Conservation (phyloP, 345 rosid species). For the Syzygium aromaticum region DNA sequence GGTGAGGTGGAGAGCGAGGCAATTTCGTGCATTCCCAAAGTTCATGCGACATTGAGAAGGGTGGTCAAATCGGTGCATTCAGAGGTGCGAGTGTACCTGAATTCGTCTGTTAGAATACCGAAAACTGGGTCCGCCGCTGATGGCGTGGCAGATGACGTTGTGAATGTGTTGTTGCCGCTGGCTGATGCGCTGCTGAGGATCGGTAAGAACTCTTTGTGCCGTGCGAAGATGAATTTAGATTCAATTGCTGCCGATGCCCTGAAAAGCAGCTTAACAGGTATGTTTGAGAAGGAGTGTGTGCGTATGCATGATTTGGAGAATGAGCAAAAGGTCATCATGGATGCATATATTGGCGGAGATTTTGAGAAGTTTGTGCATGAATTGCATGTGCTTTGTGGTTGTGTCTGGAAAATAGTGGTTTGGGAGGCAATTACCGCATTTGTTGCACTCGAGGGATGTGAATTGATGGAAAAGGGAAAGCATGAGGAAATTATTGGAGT, state of each 20-base stretch:
- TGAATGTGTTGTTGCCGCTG: conserved; percentile 25
- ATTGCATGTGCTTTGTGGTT: conserved; percentile 28
- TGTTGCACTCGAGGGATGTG: conserved; percentile 54
- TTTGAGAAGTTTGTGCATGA: conserved; percentile 37
- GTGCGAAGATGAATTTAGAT: conserved; percentile 36
- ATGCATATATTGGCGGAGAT: conserved; percentile 28
- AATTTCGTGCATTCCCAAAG: conserved; percentile 36
- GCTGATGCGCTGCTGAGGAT: conserved; percentile 26
- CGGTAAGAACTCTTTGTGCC: conserved; percentile 43
- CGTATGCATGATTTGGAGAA: conserved; percentile 9
- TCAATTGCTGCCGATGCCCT: conserved; percentile 24
- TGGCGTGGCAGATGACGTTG: conserved; percentile 14
- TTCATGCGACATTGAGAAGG: conserved; percentile 56
- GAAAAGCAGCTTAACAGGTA: conserved; percentile 14
- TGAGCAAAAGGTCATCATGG: conserved; percentile 21
- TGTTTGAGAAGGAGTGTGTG: conserved; percentile 16
- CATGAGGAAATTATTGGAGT: conserved; percentile 27
- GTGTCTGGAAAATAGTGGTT: conserved; percentile 59
- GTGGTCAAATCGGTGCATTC: conserved; percentile 48
- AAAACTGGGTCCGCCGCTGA: conserved; percentile 10
- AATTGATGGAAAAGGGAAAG: conserved; percentile 19
- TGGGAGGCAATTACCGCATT: conserved; percentile 72
- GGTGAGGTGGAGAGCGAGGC: conserved; percentile 27
- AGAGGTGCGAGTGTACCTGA: conserved; percentile 34
- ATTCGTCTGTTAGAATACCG: conserved; percentile 33